Evolutionary conservation across 495 filamentous ascomycete genomes (phyloP).

Genomic region (Cercophora newfieldiana): DNA sequence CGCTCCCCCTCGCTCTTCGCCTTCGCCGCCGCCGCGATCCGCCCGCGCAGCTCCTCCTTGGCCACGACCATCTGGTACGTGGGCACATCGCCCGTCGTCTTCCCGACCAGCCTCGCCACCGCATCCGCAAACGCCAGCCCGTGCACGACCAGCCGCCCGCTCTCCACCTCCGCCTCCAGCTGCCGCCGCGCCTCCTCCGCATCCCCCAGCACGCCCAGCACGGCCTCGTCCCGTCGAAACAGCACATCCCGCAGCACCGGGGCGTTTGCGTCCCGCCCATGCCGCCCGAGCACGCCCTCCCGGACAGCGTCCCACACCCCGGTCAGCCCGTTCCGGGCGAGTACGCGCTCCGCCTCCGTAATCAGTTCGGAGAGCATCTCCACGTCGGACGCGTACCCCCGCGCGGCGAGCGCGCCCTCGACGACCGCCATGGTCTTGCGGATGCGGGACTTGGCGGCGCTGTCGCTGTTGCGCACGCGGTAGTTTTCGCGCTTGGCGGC

Average conservation of each 20-base stretch:
- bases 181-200: neutral
- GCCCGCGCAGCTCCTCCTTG: neutral
- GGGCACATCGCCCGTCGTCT: neutral
- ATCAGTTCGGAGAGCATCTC: neutral
- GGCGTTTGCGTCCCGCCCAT: neutral
- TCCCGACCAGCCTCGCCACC: neutral
- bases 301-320: neutral
- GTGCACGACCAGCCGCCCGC: neutral
- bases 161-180: neutral
- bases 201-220: neutral
- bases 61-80: neutral
- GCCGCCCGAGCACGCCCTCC: neutral
- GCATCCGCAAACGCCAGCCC: neutral
- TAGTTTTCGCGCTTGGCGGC: neutral
- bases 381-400: neutral
- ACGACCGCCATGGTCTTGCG: neutral
- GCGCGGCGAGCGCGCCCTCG: neutral
- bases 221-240: neutral
- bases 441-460: neutral
- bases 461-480: neutral
- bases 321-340: neutral
- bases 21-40: neutral
- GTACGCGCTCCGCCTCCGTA: neutral
- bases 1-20: neutral
- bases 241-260: neutral